Conservation (phyloP, 345 rosid genomes). For the Cochlearia excelsa region DNA sequence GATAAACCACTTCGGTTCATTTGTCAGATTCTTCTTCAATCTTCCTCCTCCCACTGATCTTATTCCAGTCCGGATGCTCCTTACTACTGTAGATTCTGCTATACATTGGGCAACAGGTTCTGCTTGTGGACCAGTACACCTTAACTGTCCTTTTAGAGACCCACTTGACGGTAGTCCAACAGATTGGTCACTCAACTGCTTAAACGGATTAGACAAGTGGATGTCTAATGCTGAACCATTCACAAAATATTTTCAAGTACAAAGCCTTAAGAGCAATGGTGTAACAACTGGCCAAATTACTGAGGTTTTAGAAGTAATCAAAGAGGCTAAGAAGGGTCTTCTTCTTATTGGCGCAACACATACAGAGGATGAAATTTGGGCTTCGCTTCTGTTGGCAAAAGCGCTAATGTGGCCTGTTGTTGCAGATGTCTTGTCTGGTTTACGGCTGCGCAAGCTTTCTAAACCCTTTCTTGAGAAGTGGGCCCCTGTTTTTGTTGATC, state of each 20-base stretch:
- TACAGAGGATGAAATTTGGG: slow-evolving; percentile 90
- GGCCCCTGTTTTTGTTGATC: slow-evolving; percentile 60
- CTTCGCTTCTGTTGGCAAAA: slow-evolving; percentile 75
- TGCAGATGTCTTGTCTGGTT: slow-evolving; percentile 85
- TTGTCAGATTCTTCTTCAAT: slow-evolving; percentile 81
- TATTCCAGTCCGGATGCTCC: slow-evolving; percentile 79
- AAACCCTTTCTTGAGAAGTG: slow-evolving; percentile 49
- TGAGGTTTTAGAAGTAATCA: slow-evolving; percentile 56
- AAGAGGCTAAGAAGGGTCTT: slow-evolving; percentile 58
- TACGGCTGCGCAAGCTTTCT: slow-evolving; percentile 70
- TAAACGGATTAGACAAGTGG: slow-evolving; percentile 80
- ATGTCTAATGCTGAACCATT: slow-evolving; percentile 66
- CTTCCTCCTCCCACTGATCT: slow-evolving; percentile 81
- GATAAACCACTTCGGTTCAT: slow-evolving; percentile 94
- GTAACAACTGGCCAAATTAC: slow-evolving; percentile 36
- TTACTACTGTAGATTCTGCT: slow-evolving; percentile 87
- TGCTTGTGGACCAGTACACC: slow-evolving; percentile 87
- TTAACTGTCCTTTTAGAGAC: slow-evolving; percentile 91
- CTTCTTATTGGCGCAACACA: slow-evolving; percentile 65
- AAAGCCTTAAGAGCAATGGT: slow-evolving; percentile 39
- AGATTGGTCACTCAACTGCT: slow-evolving; percentile 64
- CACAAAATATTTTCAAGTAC: slow-evolving; percentile 64
- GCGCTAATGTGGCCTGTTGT: slow-evolving; percentile 87
- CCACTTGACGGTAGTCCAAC: slow-evolving; percentile 63
- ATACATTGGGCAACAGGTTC: slow-evolving; percentile 68